Evolutionary conservation across 352 stramenopile genomes (phyloP).

Genomic region (Poterioochromonas sp.): DNA sequence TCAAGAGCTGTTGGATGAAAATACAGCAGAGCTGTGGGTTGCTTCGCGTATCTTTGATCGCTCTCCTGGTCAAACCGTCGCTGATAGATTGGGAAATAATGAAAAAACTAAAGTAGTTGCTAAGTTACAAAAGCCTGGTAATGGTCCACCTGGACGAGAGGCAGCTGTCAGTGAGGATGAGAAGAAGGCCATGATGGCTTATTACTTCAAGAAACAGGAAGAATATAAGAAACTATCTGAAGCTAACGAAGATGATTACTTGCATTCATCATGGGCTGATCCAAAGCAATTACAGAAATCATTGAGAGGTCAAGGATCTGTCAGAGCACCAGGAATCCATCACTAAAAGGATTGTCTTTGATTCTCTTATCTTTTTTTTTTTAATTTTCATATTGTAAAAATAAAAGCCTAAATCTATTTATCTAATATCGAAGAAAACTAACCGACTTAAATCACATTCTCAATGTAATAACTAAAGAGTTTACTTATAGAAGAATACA

Average conservation of each 20-base stretch:
- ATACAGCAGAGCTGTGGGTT: constrained; percentile 83
- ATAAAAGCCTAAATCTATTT: too few species aligned
- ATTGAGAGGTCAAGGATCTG: not conserved
- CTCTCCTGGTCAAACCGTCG: constrained; percentile 39
- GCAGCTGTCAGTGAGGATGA: constrained; percentile 78
- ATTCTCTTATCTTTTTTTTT: too few species aligned
- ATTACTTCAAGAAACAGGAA: constrained; percentile 75
- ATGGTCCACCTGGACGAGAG: constrained; percentile 65
- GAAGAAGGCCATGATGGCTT: constrained; percentile 90
- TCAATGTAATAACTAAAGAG: too few species aligned
- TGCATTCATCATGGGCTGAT: constrained; percentile 82
- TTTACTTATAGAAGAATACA: too few species aligned
- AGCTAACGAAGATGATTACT: constrained; percentile 83
- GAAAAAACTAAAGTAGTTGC: constrained; percentile 81
- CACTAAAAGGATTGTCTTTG: too few species aligned
- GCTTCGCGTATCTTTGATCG: constrained; percentile 61
- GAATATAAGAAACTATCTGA: constrained; percentile 56
- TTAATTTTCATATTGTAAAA: too few species aligned
- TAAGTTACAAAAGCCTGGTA: constrained; percentile 77
- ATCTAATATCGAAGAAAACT: too few species aligned
- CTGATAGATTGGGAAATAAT: constrained; percentile 83
- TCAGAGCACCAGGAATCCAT: constrained; percentile 7
- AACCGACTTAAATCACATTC: too few species aligned
- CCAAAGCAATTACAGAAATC: constrained; percentile 71
- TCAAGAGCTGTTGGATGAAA: constrained; percentile 63